phyloP scores from a whole-genome alignment of 177 flowering plant genomes.

The Vitis hybrid region DNA sequence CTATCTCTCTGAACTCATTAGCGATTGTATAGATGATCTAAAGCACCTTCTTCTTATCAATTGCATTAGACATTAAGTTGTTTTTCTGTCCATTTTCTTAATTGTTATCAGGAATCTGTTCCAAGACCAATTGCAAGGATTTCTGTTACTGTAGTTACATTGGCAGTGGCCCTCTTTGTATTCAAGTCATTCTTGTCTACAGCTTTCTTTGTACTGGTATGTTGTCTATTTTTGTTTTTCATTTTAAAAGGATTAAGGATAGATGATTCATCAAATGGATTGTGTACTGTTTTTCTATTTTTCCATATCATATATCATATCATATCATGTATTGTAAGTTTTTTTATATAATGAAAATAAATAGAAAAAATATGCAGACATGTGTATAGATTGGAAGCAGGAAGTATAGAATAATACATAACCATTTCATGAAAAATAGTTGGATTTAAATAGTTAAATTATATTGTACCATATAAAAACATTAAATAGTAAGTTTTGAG shows the following conservation, averaged over 20 bases:
- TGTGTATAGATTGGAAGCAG: no score
- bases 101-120: conserved; percentile 52
- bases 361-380: no score
- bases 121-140: conserved; percentile 87
- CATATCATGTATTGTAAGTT: no score
- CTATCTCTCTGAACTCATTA: neutral
- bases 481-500: no score
- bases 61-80: neutral
- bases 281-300: no score
- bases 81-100: conserved; percentile 2
- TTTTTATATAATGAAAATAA: no score
- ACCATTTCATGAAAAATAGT: no score
- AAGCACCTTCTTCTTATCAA: neutral
- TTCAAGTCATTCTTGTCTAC: conserved; percentile 83
- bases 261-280: neutral
- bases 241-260: neutral
- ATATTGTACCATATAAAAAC: no score
- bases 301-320: no score
- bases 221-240: neutral
- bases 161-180: conserved; percentile 55
- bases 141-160: conserved; percentile 46
- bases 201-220: conserved; percentile 85
- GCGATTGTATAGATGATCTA: neutral
- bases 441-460: no score
- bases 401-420: no score